Evolutionary conservation across 2,329 filamentous ascomycete genomes (phyloP), one percentile per base, ranked within the genome.

Genomic region (Aspergillus ochraceus): DNA sequence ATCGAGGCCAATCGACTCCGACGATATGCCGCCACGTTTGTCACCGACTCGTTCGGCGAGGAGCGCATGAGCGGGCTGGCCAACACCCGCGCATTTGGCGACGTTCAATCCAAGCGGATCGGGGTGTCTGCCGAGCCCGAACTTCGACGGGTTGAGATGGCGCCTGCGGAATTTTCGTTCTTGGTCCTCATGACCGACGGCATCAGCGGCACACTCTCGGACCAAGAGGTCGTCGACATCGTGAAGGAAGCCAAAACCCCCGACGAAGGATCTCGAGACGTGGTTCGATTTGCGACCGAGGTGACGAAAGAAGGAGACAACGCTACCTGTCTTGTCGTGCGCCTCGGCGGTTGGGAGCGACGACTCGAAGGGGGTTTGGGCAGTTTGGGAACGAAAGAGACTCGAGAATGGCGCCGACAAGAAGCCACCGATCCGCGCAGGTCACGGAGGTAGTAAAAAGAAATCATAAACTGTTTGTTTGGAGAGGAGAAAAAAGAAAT

Each of bases 1-100:
- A 83, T 88, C 57, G 95, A 99, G 80, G 88, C 90, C 10, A 88
- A 87, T 47, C 87, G 95, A 8, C 84, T 99, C 24, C 89, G 93
- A 49, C 88, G 93, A 52, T 98, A 93, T 73, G 90, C 92, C 1
- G 86, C 90, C 30, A 89, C 89, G 2, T 94, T 98, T 73, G 89
- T 97, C 19, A 95, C 94, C 0, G 95, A 99, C 77, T 96, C 91
- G 36, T 99, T 99, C 74, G 95, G 95, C 71, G 95, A 99, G 78
- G 93, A 98, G 77, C 92, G 95, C 67, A 95, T 99, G 76, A 88
- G 88, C 14, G 94, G 95, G 0, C 84, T 99, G 0, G 95, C 95
- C 67, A 99, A 99, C 78, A 96, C 91, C 32, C 90, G 95, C 30
- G 85, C 95, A 4, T 98, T 99, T 73, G 95, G 95, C 26, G 95